Evolutionary conservation across 2,329 filamentous ascomycete species (phyloP).

Genomic region (Periconia digitata): DNA sequence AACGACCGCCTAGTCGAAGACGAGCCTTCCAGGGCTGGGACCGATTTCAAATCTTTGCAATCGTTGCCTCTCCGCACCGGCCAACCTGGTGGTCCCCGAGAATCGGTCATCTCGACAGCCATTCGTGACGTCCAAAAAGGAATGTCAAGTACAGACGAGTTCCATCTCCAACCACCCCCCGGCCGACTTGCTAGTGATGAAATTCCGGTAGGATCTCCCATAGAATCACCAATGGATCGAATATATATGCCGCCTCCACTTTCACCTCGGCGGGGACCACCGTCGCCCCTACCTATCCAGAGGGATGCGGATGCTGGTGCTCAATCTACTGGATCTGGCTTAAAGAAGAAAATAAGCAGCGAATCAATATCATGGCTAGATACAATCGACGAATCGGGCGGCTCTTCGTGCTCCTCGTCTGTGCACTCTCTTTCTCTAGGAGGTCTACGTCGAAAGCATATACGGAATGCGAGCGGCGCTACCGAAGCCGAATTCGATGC

Average conservation of each 20-base stretch:
- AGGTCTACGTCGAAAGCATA: constrained; percentile 67
- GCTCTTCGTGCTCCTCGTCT: constrained; percentile 72
- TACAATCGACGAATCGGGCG: constrained; percentile 86
- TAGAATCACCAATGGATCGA: constrained; percentile 56
- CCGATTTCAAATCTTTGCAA: constrained; percentile 22
- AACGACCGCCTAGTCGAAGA: constrained; percentile 43
- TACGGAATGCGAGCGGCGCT: constrained; percentile 67
- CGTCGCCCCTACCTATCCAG: constrained; percentile 45
- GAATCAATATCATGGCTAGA: constrained; percentile 93
- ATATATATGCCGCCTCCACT: constrained; percentile 71
- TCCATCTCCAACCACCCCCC: constrained; percentile 39
- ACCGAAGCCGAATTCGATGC: constrained; percentile 93
- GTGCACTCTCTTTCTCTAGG: constrained; percentile 79
- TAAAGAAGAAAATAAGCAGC: constrained; percentile 63
- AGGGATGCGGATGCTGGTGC: constrained; percentile 23
- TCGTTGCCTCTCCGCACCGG: constrained; percentile 38
- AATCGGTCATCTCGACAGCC: constrained; percentile 46
- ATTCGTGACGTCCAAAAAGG: constrained; percentile 44
- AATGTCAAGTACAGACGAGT: constrained; percentile 29
- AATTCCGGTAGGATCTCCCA: constrained; percentile 13
- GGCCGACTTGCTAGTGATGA: constrained; percentile 25
- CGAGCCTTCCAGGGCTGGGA: constrained; percentile 17
- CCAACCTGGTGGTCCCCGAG: constrained; percentile 27
- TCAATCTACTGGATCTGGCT: constrained; percentile 18
- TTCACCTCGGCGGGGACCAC: constrained; percentile 63